Evolutionary conservation across 2,329 filamentous ascomycete species (phyloP).

Genomic region (Alternaria triticina): DNA sequence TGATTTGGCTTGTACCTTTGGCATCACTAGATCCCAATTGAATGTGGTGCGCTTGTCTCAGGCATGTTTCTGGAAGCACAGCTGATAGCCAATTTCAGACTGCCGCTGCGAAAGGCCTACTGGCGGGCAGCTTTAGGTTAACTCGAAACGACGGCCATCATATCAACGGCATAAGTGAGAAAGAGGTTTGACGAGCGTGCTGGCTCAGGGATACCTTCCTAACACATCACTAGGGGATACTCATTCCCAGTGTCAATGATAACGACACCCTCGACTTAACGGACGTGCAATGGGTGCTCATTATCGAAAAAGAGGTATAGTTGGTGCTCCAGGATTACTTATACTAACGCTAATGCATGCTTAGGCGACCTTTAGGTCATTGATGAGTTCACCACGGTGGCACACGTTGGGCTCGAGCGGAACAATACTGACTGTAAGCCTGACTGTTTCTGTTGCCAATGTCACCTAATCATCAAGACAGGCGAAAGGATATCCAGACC

Average conservation of each 20-base stretch:
- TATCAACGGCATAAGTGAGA: conserved; percentile 50
- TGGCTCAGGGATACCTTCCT: not conserved
- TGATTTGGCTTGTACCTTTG: conserved; percentile 73
- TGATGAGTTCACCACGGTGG: conserved; percentile 66
- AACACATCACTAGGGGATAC: conserved; percentile 59
- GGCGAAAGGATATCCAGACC: conserved; percentile 84
- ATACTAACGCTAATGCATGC: conserved; percentile 19
- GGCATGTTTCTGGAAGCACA: conserved; percentile 31
- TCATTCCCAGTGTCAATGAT: conserved; percentile 63
- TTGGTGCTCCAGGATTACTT: not conserved
- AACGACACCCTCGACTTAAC: conserved; percentile 60
- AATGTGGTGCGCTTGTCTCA: conserved; percentile 66
- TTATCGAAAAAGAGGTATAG: conserved; percentile 79
- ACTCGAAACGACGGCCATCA: conserved; percentile 54
- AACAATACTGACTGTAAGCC: conserved; percentile 69
- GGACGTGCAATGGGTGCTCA: conserved; percentile 67
- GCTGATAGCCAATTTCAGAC: conserved; percentile 56
- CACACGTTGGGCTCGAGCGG: conserved; percentile 59
- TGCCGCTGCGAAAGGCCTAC: conserved; percentile 74
- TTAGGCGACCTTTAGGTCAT: conserved; percentile 76
- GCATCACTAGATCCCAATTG: conserved; percentile 66
- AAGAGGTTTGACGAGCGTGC: conserved; percentile 41
- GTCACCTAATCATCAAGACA: conserved; percentile 43
- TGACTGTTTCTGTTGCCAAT: not conserved
- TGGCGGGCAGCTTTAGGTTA: conserved; percentile 65